Evolutionary conservation across 495 filamentous ascomycete species (phyloP), one percentile per base, ranked within the genome.

Genomic region (Elasticomyces elasticus): DNA sequence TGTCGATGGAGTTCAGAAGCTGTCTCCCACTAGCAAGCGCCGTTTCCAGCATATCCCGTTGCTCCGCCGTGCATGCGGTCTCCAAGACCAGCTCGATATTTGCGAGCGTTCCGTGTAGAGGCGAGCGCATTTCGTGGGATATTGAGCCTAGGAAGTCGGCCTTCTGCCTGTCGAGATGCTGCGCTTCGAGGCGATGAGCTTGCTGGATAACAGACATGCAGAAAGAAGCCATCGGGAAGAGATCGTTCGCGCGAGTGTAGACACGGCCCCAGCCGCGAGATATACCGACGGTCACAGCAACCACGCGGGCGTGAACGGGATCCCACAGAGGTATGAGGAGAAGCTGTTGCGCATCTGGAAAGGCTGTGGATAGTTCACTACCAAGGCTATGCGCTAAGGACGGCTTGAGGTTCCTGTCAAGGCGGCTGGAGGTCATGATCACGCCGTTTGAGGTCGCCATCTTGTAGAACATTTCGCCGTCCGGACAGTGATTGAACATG

Each of bases 51-150:
- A 51, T 12, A 15, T 51, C n/a, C 9, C 10, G 5, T 40, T 51
- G 49, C 10, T 17, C 7, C 17, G 49, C 6, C 13, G 20, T 30
- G 12, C 26, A 40, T 11, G 7, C 10, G 5, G 49, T 51, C 12
- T 17, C 30, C 27, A 17, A 30, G 7, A 51, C 7, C 7, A 72
- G 63, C 26, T 72, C 70, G 4, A 60, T 62, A 38, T 62, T 66
- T 5, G 67, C 69, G 23, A 72, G 64, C 25, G 70, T 69, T 2
- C 67, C 70, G 56, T 72, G 70, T 2, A 72, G 62, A 15, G 70
- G 70, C 2, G 64, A 67, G 24, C 70, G 54, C 20, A 72, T 57
- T 33, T 72, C 69, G 53, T 72, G 70, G 24, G 69, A 70, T 11
- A 72, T 65, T 22, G 62, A 64, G 9, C 66, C 61, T 37, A 72